phyloP scores from a whole-genome alignment of 208 protist genomes.

The Wallacemonas sp. region DNA sequence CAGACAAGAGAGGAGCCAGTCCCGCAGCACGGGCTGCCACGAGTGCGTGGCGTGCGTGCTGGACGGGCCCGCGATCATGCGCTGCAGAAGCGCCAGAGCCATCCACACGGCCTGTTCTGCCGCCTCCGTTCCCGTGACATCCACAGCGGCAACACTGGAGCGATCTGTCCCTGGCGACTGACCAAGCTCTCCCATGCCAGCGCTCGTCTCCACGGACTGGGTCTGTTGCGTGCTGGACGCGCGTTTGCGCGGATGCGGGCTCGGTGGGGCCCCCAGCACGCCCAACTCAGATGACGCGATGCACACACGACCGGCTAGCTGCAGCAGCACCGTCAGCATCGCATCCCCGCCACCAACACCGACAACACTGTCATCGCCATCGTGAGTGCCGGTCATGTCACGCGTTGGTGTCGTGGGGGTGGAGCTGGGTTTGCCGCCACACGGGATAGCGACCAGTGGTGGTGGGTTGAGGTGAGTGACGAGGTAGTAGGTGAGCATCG shows the following conservation, averaged over 20 bases:
- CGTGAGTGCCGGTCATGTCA: background rate
- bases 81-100: constrained; percentile 74
- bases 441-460: background rate
- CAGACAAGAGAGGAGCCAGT: constrained; percentile 60
- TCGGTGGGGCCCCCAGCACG: constrained; percentile 1
- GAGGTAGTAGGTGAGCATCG: constrained; percentile 12
- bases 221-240: too few relatives aligned
- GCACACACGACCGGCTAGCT: constrained; percentile 36
- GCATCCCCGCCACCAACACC: background rate
- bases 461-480: background rate
- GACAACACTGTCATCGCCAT: background rate
- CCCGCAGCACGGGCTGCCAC: constrained; percentile 51
- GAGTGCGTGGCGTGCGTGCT: constrained; percentile 36
- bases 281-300: constrained; percentile 3
- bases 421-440: background rate
- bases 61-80: constrained; percentile 29
- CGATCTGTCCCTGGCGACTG: too few relatives aligned
- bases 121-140: background rate
- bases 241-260: background rate
- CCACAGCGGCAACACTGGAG: too few relatives aligned
- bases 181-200: too few relatives aligned
- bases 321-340: constrained; percentile 43
- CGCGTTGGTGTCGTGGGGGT: background rate
- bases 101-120: constrained; percentile 60
- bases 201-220: too few relatives aligned